Percentiles rank a stretch among this genome's conserved stretches.
phyloP scores from a whole-genome alignment of 2,329 filamentous ascomycete species.

The Venturia pyrina region DNA sequence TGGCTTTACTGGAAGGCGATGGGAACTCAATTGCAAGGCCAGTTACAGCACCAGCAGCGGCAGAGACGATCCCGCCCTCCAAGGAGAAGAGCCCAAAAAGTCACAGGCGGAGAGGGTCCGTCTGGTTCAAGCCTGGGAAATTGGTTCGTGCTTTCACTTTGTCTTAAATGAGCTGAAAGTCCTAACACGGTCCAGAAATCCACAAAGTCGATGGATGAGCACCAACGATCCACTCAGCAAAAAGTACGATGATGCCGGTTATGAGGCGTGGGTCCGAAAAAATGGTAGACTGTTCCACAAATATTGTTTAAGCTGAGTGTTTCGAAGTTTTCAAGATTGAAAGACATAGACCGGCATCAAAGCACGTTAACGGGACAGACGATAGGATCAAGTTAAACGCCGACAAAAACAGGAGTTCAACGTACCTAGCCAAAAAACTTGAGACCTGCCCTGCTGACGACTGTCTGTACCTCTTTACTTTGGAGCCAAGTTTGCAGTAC shows the following conservation, averaged over 20 bases:
- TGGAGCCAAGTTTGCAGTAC: too few relatives aligned
- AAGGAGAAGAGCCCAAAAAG: neutral
- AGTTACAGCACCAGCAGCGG: neutral
- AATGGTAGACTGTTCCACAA: neutral
- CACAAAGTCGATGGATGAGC: neutral
- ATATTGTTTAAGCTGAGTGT: neutral
- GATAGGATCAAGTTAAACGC: too few relatives aligned
- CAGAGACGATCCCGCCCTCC: neutral
- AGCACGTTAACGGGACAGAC: too few relatives aligned
- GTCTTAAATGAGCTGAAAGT: neutral
- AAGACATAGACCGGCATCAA: too few relatives aligned
- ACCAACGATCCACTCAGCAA: neutral
- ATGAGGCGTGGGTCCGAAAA: neutral
- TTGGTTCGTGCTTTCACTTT: neutral
- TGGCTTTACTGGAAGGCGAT: neutral
- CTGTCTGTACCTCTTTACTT: too few relatives aligned
- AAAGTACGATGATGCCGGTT: neutral
- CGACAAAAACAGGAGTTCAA: too few relatives aligned
- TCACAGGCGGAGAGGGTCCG: neutral
- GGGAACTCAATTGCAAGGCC: neutral
- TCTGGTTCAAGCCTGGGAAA: conserved; percentile 2
- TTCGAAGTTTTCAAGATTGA: neutral
- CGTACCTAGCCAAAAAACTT: too few relatives aligned
- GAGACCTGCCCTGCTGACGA: too few relatives aligned
- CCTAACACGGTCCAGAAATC: neutral